Evolutionary conservation across 768 basidiomycete species (phyloP), one percentile per base, ranked within the genome.

Genomic region (Mycena pura): DNA sequence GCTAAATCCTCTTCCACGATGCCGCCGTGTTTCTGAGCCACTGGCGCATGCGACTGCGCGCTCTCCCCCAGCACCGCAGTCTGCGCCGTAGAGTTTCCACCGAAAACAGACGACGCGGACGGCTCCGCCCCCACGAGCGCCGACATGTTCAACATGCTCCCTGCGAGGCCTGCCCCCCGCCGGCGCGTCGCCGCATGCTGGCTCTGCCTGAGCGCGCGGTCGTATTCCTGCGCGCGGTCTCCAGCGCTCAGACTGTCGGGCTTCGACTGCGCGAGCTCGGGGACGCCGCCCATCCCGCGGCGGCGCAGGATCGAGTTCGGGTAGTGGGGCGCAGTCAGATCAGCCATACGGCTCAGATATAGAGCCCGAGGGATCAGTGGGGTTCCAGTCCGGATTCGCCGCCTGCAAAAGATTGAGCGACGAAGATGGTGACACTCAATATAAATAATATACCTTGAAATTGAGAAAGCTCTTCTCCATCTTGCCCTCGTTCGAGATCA

Each of bases 381-480:
- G 96, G 62, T 86, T 91, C 96, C 96, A 99, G 60, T 95, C 93
- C 11, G 96, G 96, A 76, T 98, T 93, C 1, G 94, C 91, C 40
- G 94, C 94, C 88, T 90, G 65, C 4, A 40, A 55, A 14, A 29
- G 31, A 46, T 38, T 67, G 32, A 28, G 39, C 22, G 48, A n/a
- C n/a, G n/a, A n/a, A 15, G 24, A 29, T 17, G 28, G n/a, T 1
- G 48, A 17, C 28, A 38, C 32, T 24, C 25, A 2, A 4, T 13
- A 17, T 13, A 47, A 25, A 13, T 1, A 10, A 34, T 71, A 41
- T 40, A 86, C 89, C 78, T 96, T 96, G 82, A 97, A 97, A 70
- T 92, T 93, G 29, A 96, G 79, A 78, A 97, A 93, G 73, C 91
- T 93, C 79, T 99, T 97, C 81, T 99, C 97, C 96, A 99, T 98